These are phyloP conservation scores for Boletus speciosus DNA, from an alignment of 768 basidiomycete genomes.

Conservation along the genomic window DNA sequence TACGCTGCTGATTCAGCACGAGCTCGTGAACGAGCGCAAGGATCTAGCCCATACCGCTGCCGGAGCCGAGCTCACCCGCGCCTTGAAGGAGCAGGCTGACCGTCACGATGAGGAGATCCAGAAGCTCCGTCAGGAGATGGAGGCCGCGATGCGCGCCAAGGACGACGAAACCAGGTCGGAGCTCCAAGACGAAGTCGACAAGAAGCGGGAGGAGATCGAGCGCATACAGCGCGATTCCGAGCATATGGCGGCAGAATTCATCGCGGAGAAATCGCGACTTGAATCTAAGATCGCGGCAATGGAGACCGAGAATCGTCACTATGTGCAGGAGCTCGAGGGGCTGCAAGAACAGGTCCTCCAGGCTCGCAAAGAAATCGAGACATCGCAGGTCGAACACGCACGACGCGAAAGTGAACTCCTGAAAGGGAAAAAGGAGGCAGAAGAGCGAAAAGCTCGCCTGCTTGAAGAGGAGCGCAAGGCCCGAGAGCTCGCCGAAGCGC, in stretches of 20 bases:
- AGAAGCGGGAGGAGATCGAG: constrained; percentile 42
- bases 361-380: constrained; percentile 28
- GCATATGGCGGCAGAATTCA: constrained; percentile 39
- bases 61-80: constrained; percentile 49
- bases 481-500: constrained; percentile 26
- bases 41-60: constrained; percentile 51
- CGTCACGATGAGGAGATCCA: constrained; percentile 48
- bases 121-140: constrained; percentile 45
- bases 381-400: constrained; percentile 25
- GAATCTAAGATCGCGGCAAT: constrained; percentile 27
- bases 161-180: constrained; percentile 47
- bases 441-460: constrained; percentile 26
- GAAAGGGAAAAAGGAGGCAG: constrained; percentile 23
- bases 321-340: constrained; percentile 16
- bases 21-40: constrained; percentile 49
- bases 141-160: constrained; percentile 40
- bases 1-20: constrained; percentile 51
- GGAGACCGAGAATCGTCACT: constrained; percentile 24
- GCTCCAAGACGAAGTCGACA: constrained; percentile 42
- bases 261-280: constrained; percentile 35
- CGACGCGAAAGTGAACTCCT: constrained; percentile 29
- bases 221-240: constrained; percentile 39
- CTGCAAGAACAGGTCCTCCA: constrained; percentile 29
- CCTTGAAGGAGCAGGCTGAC: constrained; percentile 45
- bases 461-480: constrained; percentile 32